Percentiles rank a stretch among this genome's conserved stretches.
These are phyloP conservation scores for Calonectria hongkongensis DNA, from an alignment of 2,329 filamentous ascomycete genomes.

Conservation along the genomic window DNA sequence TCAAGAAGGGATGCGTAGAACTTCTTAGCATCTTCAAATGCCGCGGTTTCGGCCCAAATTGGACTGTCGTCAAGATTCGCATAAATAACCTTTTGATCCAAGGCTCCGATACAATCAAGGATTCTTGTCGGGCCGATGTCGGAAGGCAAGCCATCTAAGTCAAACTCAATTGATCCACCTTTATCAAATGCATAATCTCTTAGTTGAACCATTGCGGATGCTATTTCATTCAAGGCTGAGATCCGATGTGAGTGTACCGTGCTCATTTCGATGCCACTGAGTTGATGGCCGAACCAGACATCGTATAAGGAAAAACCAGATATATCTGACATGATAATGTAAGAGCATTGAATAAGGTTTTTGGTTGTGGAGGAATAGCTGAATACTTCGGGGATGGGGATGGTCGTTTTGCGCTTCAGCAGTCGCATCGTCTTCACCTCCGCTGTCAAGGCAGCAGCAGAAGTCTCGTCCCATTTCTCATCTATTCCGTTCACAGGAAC, in stretches of 20 bases:
- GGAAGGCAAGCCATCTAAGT: neutral
- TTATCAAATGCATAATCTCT: neutral
- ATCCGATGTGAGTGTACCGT: neutral
- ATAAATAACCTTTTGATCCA: conserved; percentile 25
- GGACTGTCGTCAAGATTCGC: neutral
- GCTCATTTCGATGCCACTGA: neutral
- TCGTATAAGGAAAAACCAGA: conserved; percentile 20
- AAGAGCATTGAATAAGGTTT: conserved; percentile 19
- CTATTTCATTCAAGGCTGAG: conserved; percentile 14
- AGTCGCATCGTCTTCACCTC: conserved; percentile 35
- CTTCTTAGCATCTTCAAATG: neutral
- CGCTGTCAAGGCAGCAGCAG: neutral
- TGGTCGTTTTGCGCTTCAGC: conserved; percentile 28
- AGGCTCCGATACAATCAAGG: neutral
- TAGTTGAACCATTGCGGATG: conserved; percentile 31
- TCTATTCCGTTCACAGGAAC: conserved; percentile 17
- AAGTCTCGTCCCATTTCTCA: conserved; percentile 20
- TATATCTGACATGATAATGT: conserved; percentile 25
- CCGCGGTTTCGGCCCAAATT: neutral
- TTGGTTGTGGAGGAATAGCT: conserved; percentile 16
- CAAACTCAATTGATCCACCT: neutral
- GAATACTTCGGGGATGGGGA: conserved; percentile 32
- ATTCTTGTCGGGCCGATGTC: neutral
- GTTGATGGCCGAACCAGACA: conserved; percentile 24
- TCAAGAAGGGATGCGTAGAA: conserved; percentile 14